Evolutionary conservation across 805 yeast species (phyloP), one percentile per base, ranked within the genome.

Genomic region (Suhomyces canberraensis): DNA sequence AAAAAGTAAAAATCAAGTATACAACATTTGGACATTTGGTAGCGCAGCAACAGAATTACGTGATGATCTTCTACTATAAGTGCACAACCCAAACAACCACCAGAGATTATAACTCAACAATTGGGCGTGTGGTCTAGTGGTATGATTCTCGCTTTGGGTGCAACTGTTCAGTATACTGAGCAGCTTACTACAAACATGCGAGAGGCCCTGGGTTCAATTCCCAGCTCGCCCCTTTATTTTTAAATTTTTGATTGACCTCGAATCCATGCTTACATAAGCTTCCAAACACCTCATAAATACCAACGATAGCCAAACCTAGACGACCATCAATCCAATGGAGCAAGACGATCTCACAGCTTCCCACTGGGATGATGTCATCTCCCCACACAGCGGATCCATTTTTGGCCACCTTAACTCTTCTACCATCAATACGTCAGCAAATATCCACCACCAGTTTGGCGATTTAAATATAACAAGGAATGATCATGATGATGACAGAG

Each of bases 191-290:
- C 56, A 51, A 51, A 39, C 37, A 44, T 73, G 76, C 73, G 76
- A 71, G 77, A 72, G 76, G 77, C 75, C 78, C 77, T 68, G 77
- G 76, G 76, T 71, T 71, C 76, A 71, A 72, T 71, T 71, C 76
- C 76, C 77, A 67, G 76, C 54, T 49, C 53, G 65, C 67, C 69
- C 69, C 66, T 24, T 38, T 38, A 37, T 35, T 40, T 35, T 25
- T 24, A 13, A 14, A 26, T 26, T 22, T 20, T 30, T 28, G n/a
- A n/a, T n/a, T n/a, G n/a, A n/a, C n/a, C n/a, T n/a, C n/a, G n/a
- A n/a, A n/a, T n/a, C n/a, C n/a, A n/a, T n/a, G n/a, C n/a, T n/a
- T n/a, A n/a, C n/a, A n/a, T n/a, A n/a, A n/a, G n/a, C n/a, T n/a
- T n/a, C n/a, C n/a, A n/a, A n/a, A 15, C 11, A 15, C n/a, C 20